Percentiles rank a stretch among this genome's conserved stretches.
These are phyloP conservation scores for Castanopsis chinensis DNA, from an alignment of 306 rosid genomes.

Conservation along the genomic window DNA sequence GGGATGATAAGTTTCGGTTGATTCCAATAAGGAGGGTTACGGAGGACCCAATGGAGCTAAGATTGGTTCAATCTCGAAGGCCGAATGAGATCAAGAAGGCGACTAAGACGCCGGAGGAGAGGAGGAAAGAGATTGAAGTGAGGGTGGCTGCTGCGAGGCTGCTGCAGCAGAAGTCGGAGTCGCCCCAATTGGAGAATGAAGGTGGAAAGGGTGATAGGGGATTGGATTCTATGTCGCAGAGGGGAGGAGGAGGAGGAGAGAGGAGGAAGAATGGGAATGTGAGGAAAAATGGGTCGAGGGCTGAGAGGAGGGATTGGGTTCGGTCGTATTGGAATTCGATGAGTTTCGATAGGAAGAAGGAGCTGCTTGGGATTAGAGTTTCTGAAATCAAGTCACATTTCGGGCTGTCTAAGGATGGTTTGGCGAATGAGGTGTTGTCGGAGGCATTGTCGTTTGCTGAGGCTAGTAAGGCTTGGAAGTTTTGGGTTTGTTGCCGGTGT, in stretches of 20 bases:
- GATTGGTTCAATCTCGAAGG: conserved; percentile 74
- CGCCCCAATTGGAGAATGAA: conserved; percentile 51
- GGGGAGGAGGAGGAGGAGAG: conserved; percentile 54
- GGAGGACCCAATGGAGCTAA: conserved; percentile 93
- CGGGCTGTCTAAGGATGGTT: conserved; percentile 63
- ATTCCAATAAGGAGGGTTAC: conserved; percentile 76
- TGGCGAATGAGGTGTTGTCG: conserved; percentile 50
- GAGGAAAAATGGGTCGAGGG: conserved; percentile 59
- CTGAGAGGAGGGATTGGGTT: conserved; percentile 79
- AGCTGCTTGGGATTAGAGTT: conserved; percentile 63
- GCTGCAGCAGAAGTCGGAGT: conserved; percentile 73
- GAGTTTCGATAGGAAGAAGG: conserved; percentile 63
- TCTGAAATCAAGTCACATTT: conserved; percentile 66
- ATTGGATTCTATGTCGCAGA: conserved; percentile 59
- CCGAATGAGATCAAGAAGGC: conserved; percentile 97
- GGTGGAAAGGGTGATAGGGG: conserved; percentile 56
- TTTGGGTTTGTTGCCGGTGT: conserved; percentile 84
- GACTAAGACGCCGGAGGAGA: conserved; percentile 82
- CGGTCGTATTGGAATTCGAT: conserved; percentile 65
- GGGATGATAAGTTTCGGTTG: conserved; percentile 78
- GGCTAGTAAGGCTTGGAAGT: conserved; percentile 71
- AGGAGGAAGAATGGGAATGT: conserved; percentile 51
- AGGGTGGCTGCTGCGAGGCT: conserved; percentile 96
- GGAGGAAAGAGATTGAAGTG: conserved; percentile 93
- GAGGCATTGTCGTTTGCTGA: conserved; percentile 73